Conservation (phyloP, 345 rosid genomes). For the Eucalyptus rudis region DNA sequence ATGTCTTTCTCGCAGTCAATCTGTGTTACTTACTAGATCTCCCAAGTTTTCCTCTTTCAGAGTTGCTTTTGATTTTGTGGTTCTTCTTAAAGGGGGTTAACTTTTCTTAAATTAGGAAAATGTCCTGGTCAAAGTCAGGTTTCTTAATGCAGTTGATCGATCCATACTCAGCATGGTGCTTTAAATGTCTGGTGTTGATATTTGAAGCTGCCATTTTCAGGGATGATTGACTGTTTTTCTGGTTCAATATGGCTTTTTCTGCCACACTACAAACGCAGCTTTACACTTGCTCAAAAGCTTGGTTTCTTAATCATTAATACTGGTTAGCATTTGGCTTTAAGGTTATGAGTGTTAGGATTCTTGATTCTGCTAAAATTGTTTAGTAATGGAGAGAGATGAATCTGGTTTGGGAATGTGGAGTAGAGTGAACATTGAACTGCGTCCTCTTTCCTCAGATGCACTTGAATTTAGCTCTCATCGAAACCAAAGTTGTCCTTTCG, state of each 20-base stretch:
- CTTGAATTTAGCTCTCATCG: not conserved
- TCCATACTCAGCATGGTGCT: not conserved
- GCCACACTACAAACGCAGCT: not conserved
- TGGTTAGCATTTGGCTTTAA: not conserved
- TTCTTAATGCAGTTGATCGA: not conserved
- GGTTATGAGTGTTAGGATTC: not conserved
- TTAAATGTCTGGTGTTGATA: not conserved
- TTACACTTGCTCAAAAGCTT: not conserved
- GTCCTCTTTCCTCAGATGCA: not conserved
- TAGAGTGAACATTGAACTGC: not conserved
- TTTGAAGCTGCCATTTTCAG: not conserved
- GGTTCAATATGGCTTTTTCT: not conserved
- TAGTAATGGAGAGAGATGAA: not conserved
- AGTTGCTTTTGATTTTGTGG: not conserved
- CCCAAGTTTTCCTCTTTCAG: not conserved
- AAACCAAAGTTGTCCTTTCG: not conserved
- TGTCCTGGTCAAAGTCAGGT: not conserved
- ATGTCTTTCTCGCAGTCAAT: not conserved
- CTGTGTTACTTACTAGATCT: not conserved
- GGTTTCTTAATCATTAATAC: not conserved
- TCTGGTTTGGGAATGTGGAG: not conserved
- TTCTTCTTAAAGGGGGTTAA: not conserved
- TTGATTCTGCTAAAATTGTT: not conserved
- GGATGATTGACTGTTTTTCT: not conserved
- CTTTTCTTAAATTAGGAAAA: not conserved